Evolutionary conservation across 2,329 filamentous ascomycete species (phyloP).

Genomic region (Alternaria angustiovoidea): DNA sequence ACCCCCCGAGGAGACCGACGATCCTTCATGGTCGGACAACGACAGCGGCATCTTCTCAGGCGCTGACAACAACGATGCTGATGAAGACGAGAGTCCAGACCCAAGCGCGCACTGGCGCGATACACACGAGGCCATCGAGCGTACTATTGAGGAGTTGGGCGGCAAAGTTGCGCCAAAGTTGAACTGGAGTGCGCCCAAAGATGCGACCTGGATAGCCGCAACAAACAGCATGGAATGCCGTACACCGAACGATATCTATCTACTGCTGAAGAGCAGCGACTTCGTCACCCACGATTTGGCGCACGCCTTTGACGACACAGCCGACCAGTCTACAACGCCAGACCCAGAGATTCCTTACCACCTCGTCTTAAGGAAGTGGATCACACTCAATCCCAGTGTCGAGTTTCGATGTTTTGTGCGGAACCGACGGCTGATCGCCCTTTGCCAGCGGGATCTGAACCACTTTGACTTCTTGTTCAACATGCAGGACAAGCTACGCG

Average conservation of each 20-base stretch:
- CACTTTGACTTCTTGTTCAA: conserved; percentile 83
- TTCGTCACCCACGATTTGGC: conserved; percentile 95
- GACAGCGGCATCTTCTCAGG: conserved; percentile 62
- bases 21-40: conserved; percentile 55
- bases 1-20: conserved; percentile 69
- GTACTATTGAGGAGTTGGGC: conserved; percentile 80
- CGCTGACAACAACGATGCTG: conserved; percentile 55
- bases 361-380: conserved; percentile 86
- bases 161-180: conserved; percentile 90
- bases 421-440: conserved; percentile 77
- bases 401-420: conserved; percentile 98
- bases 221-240: conserved; percentile 93
- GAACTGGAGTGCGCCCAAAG: conserved; percentile 97
- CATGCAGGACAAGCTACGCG: conserved; percentile 71
- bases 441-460: conserved; percentile 89
- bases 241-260: conserved; percentile 87
- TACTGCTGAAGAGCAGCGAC: conserved; percentile 91
- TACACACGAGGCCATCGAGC: conserved; percentile 78
- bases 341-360: conserved; percentile 71
- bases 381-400: conserved; percentile 85
- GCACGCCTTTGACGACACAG: conserved; percentile 85
- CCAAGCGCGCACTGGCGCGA: conserved; percentile 70
- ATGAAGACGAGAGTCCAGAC: conserved; percentile 67
- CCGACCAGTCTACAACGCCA: conserved; percentile 30
- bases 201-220: conserved; percentile 88